Base-by-base conservation (phyloP, 148 eudicot genomes). In the Camellia sinensis region DNA sequence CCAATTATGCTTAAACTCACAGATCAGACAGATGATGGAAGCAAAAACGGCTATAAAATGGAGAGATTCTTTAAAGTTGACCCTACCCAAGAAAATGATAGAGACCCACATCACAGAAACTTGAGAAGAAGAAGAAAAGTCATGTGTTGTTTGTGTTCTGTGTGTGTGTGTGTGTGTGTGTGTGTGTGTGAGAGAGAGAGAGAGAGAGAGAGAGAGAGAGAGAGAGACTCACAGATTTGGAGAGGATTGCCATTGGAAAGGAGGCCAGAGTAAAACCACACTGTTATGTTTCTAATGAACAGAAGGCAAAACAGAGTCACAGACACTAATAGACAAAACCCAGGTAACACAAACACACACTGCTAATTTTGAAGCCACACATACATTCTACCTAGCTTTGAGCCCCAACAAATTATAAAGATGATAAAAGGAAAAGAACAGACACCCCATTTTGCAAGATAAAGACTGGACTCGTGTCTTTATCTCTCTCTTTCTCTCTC, bases 181-280 rank as follows among this genome's bases (percentile, higher is more conserved):
- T 2, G 68, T 9, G 68, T 9, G 68, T 0, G 68, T 2, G 68
- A 1, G 67, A 8, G 67, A 21, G 67, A 63, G 29, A 63, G 64
- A n/a, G 66, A 6, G 65, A 5, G 64, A 5, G 64, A n/a, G 64
- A n/a, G 67, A 9, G 69, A 6, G 59, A 45, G 67, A 71, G 68
- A 71, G 75, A 79, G 63, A 56, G 59, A 59, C 81, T 60, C 43
- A 79, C 81, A 79, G 67, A 50, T 45, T 45, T 45, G 68, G 67
- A 46, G 67, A 71, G 70, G 57, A 71, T 79, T 46, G 76, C 61
- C 78, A 62, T 71, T 40, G 21, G 48, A 79, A 71, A 67, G 50
- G 81, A 71, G 44, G 61, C 69, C 9, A 64, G 64, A 61, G 53
- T 44, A 79, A n/a, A 59, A 71, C 56, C 74, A 69, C 13, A 53